Evolutionary conservation across 2,329 filamentous ascomycete genomes (phyloP).

Genomic region (Parastagonospora nodorum): DNA sequence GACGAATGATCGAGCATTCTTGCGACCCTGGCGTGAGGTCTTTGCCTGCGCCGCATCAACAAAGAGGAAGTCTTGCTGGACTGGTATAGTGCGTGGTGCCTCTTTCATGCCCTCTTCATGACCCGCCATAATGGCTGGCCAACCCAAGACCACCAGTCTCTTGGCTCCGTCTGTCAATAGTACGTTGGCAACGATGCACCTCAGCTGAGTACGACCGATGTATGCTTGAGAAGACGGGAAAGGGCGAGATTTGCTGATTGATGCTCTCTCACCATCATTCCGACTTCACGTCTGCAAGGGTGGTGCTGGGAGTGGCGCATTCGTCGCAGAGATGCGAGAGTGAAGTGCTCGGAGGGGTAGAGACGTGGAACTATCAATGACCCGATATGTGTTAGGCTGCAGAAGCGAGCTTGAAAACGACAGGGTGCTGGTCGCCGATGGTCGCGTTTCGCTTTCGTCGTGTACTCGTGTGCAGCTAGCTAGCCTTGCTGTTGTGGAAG

Average conservation of each 20-base stretch:
- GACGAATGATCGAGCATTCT: constrained; percentile 48
- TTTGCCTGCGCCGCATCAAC: constrained; percentile 46
- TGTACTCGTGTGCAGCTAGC: constrained; percentile 1
- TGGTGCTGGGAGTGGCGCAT: constrained; percentile 28
- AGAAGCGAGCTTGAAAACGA: constrained; percentile 26
- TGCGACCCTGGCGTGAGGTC: constrained; percentile 44
- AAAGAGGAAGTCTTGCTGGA: constrained; percentile 45
- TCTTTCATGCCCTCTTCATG: constrained; percentile 28
- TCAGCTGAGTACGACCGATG: constrained; percentile 26
- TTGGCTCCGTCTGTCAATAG: constrained; percentile 21
- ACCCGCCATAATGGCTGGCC: constrained; percentile 33
- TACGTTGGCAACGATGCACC: constrained; percentile 26
- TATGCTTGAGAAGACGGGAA: constrained; percentile 21
- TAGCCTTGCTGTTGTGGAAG: background rate
- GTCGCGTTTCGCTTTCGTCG: constrained; percentile 10
- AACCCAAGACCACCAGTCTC: constrained; percentile 20
- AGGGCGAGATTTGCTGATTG: constrained; percentile 35
- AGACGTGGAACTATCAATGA: constrained; percentile 39
- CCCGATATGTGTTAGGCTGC: constrained; percentile 40
- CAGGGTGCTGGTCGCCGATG: constrained; percentile 27
- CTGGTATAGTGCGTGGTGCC: constrained; percentile 27
- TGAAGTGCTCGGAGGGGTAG: constrained; percentile 35
- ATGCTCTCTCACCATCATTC: constrained; percentile 34
- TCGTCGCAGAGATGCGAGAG: constrained; percentile 26
- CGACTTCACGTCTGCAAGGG: constrained; percentile 23